Percentiles rank a stretch among this genome's conserved stretches.
phyloP scores from a whole-genome alignment of 2,329 filamentous ascomycete species.

The Pestalotiopsis sp. region DNA sequence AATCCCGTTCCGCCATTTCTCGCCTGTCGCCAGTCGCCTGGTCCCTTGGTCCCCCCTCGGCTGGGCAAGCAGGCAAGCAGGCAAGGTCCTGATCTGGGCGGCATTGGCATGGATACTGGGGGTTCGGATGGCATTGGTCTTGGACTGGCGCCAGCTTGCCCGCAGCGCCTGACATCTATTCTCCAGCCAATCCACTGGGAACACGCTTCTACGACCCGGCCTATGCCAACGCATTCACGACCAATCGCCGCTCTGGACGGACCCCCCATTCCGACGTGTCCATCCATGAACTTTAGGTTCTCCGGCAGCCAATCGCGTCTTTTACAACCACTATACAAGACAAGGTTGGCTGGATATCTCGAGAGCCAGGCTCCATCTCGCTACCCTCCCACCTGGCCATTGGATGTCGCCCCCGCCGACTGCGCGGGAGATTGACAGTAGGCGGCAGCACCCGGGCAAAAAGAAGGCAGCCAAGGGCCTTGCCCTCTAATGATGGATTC shows the following conservation, averaged over 20 bases:
- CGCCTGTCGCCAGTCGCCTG: not conserved
- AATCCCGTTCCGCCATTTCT: not conserved
- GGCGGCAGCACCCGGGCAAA: conserved; percentile 5
- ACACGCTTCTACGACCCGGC: conserved; percentile 29
- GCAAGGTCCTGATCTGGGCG: not conserved
- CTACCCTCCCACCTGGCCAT: not conserved
- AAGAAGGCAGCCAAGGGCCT: not conserved
- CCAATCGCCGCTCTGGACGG: conserved; percentile 17
- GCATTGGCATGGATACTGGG: not conserved
- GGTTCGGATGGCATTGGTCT: not conserved
- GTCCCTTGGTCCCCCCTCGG: not conserved
- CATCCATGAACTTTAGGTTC: not conserved
- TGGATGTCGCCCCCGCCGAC: not conserved
- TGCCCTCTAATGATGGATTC: not conserved
- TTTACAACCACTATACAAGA: not conserved
- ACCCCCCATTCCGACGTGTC: conserved; percentile 12
- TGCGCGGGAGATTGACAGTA: not conserved
- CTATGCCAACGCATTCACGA: conserved; percentile 19
- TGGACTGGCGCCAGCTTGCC: conserved; percentile 14
- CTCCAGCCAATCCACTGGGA: conserved; percentile 31
- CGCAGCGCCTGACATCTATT: not conserved
- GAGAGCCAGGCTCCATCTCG: not conserved
- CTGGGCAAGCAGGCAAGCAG: not conserved
- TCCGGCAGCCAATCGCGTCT: conserved; percentile 7
- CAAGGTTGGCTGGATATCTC: conserved; percentile 7